Base-by-base conservation (phyloP, 2,329 filamentous ascomycete genomes). In the Botrytis medusae region DNA sequence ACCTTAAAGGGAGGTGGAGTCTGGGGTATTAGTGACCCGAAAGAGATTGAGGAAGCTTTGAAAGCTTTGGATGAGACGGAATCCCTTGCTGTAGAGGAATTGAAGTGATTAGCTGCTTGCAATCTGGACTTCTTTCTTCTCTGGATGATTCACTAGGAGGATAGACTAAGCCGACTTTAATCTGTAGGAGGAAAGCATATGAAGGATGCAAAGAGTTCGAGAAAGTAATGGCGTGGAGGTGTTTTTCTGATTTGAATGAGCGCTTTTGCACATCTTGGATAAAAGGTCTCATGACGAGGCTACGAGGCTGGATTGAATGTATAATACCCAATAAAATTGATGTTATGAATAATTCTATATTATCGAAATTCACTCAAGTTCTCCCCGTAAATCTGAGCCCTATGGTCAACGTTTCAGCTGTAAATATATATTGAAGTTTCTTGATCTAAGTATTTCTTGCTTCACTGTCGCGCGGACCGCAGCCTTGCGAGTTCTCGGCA, bases 1-100 rank as follows among this genome's bases (percentile, higher is more conserved):
- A 84, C 88, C 25, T 89, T 95, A 67, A 97, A 95, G 81, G 94
- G 94, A 2, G 95, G 94, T 67, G 95, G 95, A 2, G 95, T 98
- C 0, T 97, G 95, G 94, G 94, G 92, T 6, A 93, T 98, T 71
- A 95, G 90, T 16, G 91, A 94, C 80, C 94, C 95, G 14, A 87
- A 86, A 72, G 92, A 93, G 81, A 88, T 94, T 64, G 91, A 94
- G 75, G 89, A 92, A 75, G 88, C 91, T 62, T 81, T 93, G 57
- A 85, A 83, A 74, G 90, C 87, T 3, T 80, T 94, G 63, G 89
- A 93, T 77, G 87, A 91, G 80, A 93, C 90, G 16, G 90, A 86
- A 72, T 76, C 71, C 7, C 77, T 77, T 14, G 78, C 76, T 75
- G 78, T 78, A 25, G 77, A 80, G 40, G 78, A 78, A 60, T 79